Conservation (phyloP, 2,329 filamentous ascomycete species). For the Aureobasidium sp. region DNA sequence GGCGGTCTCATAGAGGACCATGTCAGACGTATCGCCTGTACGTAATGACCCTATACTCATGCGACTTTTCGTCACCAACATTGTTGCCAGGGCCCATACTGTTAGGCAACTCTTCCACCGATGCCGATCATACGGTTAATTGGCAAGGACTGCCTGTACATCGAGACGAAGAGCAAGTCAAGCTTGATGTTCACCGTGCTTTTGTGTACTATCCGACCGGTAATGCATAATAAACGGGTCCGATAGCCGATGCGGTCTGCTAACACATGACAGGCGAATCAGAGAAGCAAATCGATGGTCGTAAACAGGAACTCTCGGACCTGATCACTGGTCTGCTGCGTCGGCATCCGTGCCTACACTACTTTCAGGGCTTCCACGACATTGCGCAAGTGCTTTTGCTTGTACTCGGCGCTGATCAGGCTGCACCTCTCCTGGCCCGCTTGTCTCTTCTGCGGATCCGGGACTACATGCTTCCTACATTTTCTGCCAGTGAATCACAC, state of each 20-base stretch:
- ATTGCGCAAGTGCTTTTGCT: constrained; percentile 93
- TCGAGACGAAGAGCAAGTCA: constrained; percentile 81
- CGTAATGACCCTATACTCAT: constrained; percentile 29
- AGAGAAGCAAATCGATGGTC: constrained; percentile 58
- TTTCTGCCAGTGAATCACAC: constrained; percentile 74
- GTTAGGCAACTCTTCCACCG: constrained; percentile 31
- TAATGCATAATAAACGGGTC: constrained; percentile 33
- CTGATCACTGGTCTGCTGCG: constrained; percentile 79
- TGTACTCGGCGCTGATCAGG: constrained; percentile 61
- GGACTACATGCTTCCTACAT: constrained; percentile 92
- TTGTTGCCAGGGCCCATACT: constrained; percentile 53
- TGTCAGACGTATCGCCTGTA: constrained; percentile 71
- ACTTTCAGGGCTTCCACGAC: constrained; percentile 98
- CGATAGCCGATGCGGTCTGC: constrained; percentile 23
- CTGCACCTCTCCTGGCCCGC: constrained; percentile 62
- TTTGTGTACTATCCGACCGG: constrained; percentile 92
- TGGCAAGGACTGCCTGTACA: constrained; percentile 68
- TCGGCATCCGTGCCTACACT: constrained; percentile 74
- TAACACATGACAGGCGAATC: constrained; percentile 51
- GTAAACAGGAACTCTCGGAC: constrained; percentile 69
- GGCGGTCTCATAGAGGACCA: constrained; percentile 43
- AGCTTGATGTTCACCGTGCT: constrained; percentile 87
- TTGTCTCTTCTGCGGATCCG: constrained; percentile 85
- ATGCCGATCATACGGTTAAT: constrained; percentile 16
- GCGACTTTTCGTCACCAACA: constrained; percentile 1